Evolutionary conservation across 345 rosid genomes (phyloP), one percentile per base, ranked within the genome.

Genomic region (Populus tremula): DNA sequence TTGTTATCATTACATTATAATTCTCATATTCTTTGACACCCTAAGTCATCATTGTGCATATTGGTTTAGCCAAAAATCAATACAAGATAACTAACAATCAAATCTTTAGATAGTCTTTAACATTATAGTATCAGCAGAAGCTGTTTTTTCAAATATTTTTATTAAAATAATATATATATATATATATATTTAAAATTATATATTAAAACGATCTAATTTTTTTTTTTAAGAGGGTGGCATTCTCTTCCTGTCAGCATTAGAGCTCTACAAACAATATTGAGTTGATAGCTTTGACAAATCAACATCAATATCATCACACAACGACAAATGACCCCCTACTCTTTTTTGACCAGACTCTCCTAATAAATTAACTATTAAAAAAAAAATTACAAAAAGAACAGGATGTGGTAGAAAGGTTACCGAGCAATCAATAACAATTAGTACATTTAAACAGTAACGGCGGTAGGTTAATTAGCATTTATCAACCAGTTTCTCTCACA

Each of bases 401-500:
- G 9, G 29, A n/a, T 3, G 0, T 9, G 63, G 16, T 3, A 4
- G 13, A 12, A 8, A 31, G 23, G 27, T 43, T 33, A 47, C 31
- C 43, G 25, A 6, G 43, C 31, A 66, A 75, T 66, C 27, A 64
- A 29, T 8, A 31, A 13, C 36, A 23, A 8, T 23, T 1, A 10
- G 29, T 2, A 33, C n/a, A 17, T 12, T 31, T 29, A 33, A 49
- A 21, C 27, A 27, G n/a, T 43, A 75, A 70, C 31, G 63, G 29
- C 31, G 43, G 38, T 61, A 13, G 62, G 17, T 70, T 76, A 70
- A 81, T 78, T 63, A 79, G 83, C 93, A 90, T 87, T 87, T 87
- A 88, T 86, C 89, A 87, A 84, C 84, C 84, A 87, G 82, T 80
- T 87, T 82, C 82, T 76, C 71, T 36, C 31, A 36, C 76, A 73